Conservation (phyloP, 768 basidiomycete genomes). For the Phylloporus scabripes region DNA sequence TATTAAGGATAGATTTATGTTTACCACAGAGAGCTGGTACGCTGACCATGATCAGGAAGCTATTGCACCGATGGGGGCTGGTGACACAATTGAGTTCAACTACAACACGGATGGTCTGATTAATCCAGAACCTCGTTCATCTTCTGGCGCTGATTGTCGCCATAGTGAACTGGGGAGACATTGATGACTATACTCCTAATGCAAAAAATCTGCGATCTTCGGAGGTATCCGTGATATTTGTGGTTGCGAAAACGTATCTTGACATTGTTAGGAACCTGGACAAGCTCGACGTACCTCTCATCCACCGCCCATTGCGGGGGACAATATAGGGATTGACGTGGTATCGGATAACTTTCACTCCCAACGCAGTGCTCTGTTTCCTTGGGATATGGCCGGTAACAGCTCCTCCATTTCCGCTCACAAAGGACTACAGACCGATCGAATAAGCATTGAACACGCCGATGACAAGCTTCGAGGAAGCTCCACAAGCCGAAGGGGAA, state of each 20-base stretch:
- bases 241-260: slow-evolving; percentile 3
- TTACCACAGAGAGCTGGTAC: slow-evolving; percentile 11
- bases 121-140: not conserved
- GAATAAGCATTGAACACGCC: slow-evolving; percentile 45
- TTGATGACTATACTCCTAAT: slow-evolving; percentile 13
- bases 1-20: not conserved
- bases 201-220: slow-evolving; percentile 45
- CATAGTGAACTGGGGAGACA: slow-evolving; percentile 21
- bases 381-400: slow-evolving; percentile 77
- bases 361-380: slow-evolving; percentile 68
- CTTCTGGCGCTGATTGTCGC: slow-evolving; percentile 9
- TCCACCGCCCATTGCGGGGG: slow-evolving; percentile 43
- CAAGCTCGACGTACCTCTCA: slow-evolving; percentile 73
- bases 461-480: slow-evolving; percentile 51
- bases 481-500: slow-evolving; percentile 51
- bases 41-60: slow-evolving; percentile 10
- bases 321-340: slow-evolving; percentile 44
- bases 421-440: slow-evolving; percentile 34
- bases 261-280: slow-evolving; percentile 62
- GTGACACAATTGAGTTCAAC: slow-evolving; percentile 20
- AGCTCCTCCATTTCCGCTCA: slow-evolving; percentile 50
- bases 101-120: slow-evolving; percentile 22
- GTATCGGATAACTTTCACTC: slow-evolving; percentile 42
- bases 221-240: slow-evolving; percentile 43
- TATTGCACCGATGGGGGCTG: slow-evolving; percentile 5